phyloP scores from a whole-genome alignment of 768 basidiomycete species.

The Gloeostereum incarnatum region DNA sequence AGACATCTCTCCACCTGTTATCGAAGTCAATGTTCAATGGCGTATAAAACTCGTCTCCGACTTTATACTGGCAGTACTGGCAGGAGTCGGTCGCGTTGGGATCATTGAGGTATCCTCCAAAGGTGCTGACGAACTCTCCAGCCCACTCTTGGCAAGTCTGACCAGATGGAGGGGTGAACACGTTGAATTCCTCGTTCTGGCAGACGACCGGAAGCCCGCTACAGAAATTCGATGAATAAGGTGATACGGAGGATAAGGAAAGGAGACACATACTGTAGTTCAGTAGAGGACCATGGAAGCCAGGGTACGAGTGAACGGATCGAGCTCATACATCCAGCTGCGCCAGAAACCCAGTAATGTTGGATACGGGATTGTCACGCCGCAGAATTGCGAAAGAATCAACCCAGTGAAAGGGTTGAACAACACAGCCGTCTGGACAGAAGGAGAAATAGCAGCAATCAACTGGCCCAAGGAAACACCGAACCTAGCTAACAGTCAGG shows the following conservation, averaged over 20 bases:
- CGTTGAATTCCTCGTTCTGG: slow-evolving; percentile 56
- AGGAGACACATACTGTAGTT: slow-evolving; percentile 46
- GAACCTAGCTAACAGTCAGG: slow-evolving; percentile 24
- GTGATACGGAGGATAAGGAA: slow-evolving; percentile 1
- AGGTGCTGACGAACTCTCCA: slow-evolving; percentile 43
- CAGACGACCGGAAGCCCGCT: slow-evolving; percentile 60
- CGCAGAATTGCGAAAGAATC: slow-evolving; percentile 66
- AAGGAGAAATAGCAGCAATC: slow-evolving; percentile 68
- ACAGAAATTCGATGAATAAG: slow-evolving; percentile 10
- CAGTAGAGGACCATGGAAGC: slow-evolving; percentile 71
- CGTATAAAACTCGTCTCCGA: slow-evolving; percentile 62
- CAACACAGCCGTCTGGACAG: slow-evolving; percentile 69
- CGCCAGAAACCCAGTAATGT: slow-evolving; percentile 60
- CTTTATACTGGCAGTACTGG: slow-evolving; percentile 61
- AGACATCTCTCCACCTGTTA: slow-evolving; percentile 60
- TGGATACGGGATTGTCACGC: slow-evolving; percentile 68
- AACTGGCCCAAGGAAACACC: slow-evolving; percentile 68
- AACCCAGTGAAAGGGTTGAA: slow-evolving; percentile 71
- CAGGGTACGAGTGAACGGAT: slow-evolving; percentile 63
- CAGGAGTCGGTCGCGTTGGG: slow-evolving; percentile 49
- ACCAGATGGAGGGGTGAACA: slow-evolving; percentile 64
- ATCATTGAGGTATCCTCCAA: slow-evolving; percentile 74
- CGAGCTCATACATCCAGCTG: slow-evolving; percentile 68
- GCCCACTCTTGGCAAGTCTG: slow-evolving; percentile 72
- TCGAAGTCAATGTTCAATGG: slow-evolving; percentile 60